Evolutionary conservation across 1,284 basidiomycete genomes (phyloP).

Genomic region (Entoloma clypeatum): DNA sequence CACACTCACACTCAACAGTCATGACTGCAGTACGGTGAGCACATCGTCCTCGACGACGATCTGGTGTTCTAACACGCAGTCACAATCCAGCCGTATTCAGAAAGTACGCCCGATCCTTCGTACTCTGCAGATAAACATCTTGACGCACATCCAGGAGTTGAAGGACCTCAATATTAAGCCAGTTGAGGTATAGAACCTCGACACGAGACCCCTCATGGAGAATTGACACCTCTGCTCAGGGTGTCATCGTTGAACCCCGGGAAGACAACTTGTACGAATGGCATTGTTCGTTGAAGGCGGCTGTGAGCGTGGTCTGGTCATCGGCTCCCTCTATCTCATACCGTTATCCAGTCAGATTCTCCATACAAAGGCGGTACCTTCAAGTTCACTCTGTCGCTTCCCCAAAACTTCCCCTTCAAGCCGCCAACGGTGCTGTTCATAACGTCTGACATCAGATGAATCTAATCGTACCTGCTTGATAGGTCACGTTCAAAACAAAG

Average conservation of each 20-base stretch:
- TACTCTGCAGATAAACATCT: constrained; percentile 15
- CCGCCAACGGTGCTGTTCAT: constrained; percentile 62
- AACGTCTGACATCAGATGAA: constrained; percentile 8
- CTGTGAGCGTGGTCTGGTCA: constrained; percentile 45
- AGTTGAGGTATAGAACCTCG: constrained; percentile 44
- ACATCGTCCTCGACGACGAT: constrained; percentile 1
- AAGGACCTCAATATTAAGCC: constrained; percentile 56
- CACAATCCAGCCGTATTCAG: constrained; percentile 55
- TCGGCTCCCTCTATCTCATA: constrained; percentile 7
- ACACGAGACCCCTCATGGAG: neutral
- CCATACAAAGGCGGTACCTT: constrained; percentile 87
- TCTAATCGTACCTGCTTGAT: constrained; percentile 11
- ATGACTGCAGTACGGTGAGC: constrained; percentile 61
- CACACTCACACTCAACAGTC: constrained; percentile 11
- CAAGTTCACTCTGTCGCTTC: constrained; percentile 67
- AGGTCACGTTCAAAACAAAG: constrained; percentile 86
- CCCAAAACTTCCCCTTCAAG: constrained; percentile 87
- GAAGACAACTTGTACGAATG: constrained; percentile 78
- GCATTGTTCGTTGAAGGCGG: constrained; percentile 75
- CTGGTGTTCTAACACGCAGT: constrained; percentile 9
- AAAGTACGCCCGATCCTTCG: constrained; percentile 41
- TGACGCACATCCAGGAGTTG: constrained; percentile 48
- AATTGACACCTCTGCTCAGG: constrained; percentile 34
- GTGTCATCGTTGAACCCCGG: constrained; percentile 57
- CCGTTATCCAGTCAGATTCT: constrained; percentile 55